phyloP scores from a whole-genome alignment of 1,284 basidiomycete species.

The Ustilago trichophora region DNA sequence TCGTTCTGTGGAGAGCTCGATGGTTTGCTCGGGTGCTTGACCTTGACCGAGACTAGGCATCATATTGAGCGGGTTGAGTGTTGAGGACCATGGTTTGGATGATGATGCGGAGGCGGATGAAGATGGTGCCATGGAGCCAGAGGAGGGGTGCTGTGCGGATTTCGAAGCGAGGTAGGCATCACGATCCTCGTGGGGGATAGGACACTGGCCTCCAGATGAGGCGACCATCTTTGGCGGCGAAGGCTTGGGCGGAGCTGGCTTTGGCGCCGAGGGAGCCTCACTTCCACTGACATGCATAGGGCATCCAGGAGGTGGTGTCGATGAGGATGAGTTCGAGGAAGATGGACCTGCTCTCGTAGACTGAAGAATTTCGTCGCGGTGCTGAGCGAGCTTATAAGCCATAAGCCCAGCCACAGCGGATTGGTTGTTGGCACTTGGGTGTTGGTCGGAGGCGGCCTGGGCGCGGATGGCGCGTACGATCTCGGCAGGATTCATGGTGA shows the following conservation, averaged over 20 bases:
- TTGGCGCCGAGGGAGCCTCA: neutral
- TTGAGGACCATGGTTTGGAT: conserved; percentile 41
- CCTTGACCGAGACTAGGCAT: conserved; percentile 84
- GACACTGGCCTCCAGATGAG: conserved; percentile 41
- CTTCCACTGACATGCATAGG: conserved; percentile 50
- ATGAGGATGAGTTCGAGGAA: conserved; percentile 6
- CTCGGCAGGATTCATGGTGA: conserved; percentile 33
- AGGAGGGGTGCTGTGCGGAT: conserved; percentile 1
- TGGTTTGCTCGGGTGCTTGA: conserved; percentile 72
- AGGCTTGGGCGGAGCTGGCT: conserved; percentile 8
- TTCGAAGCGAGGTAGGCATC: conserved; percentile 41
- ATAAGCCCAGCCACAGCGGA: conserved; percentile 49
- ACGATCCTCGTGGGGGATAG: conserved; percentile 46
- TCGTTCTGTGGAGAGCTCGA: conserved; percentile 78
- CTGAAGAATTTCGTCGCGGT: conserved; percentile 32
- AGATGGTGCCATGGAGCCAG: conserved; percentile 17
- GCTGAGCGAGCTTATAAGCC: conserved; percentile 43
- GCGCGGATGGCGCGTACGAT: conserved; percentile 43
- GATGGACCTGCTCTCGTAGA: conserved; percentile 17
- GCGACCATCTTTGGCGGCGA: conserved; percentile 34
- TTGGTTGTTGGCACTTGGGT: conserved; percentile 41
- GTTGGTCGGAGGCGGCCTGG: conserved; percentile 21
- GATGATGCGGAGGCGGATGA: conserved; percentile 18
- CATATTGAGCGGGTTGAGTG: conserved; percentile 82
- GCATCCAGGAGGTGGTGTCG: conserved; percentile 47